These are phyloP conservation scores for Enterocytospora artemiae DNA, from an alignment of 371 early-diverging fungal genomes.

Conservation along the genomic window DNA sequence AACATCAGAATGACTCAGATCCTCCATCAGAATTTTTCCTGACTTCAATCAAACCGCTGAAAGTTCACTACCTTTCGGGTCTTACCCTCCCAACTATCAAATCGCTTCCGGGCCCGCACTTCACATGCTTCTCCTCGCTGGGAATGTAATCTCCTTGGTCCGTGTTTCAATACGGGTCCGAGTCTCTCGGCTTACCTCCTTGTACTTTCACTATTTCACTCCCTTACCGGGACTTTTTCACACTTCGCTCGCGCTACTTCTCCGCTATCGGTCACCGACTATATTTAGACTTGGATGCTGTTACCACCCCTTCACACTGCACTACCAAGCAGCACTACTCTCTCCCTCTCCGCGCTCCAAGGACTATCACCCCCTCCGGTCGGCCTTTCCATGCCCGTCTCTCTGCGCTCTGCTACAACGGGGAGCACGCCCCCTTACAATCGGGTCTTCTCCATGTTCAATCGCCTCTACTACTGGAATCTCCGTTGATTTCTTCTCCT, in stretches of 20 bases:
- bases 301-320: slow-evolving; percentile 60
- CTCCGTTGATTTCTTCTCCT: slow-evolving; percentile 66
- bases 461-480: slow-evolving; percentile 63
- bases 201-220: slow-evolving; percentile 55
- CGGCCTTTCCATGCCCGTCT: slow-evolving; percentile 29
- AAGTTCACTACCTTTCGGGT: slow-evolving; percentile 41
- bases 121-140: slow-evolving; percentile 18
- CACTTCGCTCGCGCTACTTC: slow-evolving; percentile 67
- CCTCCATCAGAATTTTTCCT: slow-evolving; percentile 32
- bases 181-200: slow-evolving; percentile 1
- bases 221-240: slow-evolving; percentile 62
- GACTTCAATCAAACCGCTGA: slow-evolving; percentile 24
- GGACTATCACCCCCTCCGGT: slow-evolving; percentile 56
- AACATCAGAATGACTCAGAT: slow-evolving; percentile 32
- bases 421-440: slow-evolving; percentile 57
- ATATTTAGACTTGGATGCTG: slow-evolving; percentile 65
- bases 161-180: slow-evolving; percentile 37
- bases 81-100: slow-evolving; percentile 11
- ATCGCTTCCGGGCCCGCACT: neutral
- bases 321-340: slow-evolving; percentile 41
- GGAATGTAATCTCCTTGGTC: slow-evolving; percentile 28
- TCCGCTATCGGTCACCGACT: slow-evolving; percentile 66
- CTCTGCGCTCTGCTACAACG: slow-evolving; percentile 58
- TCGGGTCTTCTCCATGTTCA: slow-evolving; percentile 62
- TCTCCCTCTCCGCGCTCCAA: slow-evolving; percentile 55